phyloP scores from a whole-genome alignment of 345 rosid species.

The Brassica cretica region DNA sequence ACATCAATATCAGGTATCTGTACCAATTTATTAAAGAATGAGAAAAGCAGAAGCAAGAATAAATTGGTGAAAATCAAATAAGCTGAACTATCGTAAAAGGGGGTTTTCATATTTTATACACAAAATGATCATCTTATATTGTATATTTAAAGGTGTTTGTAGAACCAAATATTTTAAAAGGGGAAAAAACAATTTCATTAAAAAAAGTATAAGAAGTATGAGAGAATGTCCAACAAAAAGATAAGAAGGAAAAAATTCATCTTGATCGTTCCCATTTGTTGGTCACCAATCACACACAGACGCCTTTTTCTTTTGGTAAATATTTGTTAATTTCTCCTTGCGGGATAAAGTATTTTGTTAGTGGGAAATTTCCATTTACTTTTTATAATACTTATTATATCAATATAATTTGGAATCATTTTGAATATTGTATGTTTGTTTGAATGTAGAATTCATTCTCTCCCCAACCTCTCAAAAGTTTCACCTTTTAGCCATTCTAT shows the following conservation, averaged over 20 bases:
- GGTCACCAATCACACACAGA: conserved; percentile 52
- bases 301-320: conserved; percentile 28
- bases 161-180: background rate
- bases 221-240: conserved; percentile 7
- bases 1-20: conserved; percentile 37
- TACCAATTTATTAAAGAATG: conserved; percentile 33
- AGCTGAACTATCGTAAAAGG: conserved; percentile 51
- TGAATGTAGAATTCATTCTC: conserved; percentile 26
- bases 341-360: conserved; percentile 46
- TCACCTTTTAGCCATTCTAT: conserved; percentile 31
- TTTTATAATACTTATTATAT: conserved; percentile 18
- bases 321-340: conserved; percentile 36
- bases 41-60: conserved; percentile 41
- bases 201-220: conserved; percentile 30
- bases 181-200: conserved; percentile 10
- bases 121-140: conserved; percentile 15
- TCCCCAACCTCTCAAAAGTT: conserved; percentile 36
- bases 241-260: conserved; percentile 54
- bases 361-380: conserved; percentile 67
- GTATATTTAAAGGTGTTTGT: background rate
- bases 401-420: conserved; percentile 16
- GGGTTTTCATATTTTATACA: conserved; percentile 26
- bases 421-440: conserved; percentile 26
- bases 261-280: conserved; percentile 57
- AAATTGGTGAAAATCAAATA: conserved; percentile 44